Evolutionary conservation across 2,329 filamentous ascomycete species (phyloP).

Genomic region (Aspergillus hortae): DNA sequence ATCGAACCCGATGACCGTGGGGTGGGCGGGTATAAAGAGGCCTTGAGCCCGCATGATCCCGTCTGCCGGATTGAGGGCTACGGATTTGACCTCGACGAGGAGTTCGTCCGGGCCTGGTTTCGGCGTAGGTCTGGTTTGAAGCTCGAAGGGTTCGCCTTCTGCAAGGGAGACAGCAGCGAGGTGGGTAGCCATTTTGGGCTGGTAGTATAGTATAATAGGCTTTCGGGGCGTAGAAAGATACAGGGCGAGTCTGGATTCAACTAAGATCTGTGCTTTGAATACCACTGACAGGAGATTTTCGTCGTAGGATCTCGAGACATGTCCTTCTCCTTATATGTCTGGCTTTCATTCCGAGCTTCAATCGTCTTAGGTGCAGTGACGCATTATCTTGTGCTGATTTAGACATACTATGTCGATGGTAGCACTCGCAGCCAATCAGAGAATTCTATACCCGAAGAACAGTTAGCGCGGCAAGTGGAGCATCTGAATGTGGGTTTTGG

Average conservation of each 20-base stretch:
- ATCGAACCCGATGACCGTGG: slow-evolving; percentile 40
- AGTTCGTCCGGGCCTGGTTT: slow-evolving; percentile 46
- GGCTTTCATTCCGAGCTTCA: background rate
- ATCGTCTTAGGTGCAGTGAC: too few species aligned
- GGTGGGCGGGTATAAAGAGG: slow-evolving; percentile 40
- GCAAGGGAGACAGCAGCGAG: slow-evolving; percentile 37
- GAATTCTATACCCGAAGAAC: slow-evolving; percentile 13
- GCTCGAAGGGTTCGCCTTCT: slow-evolving; percentile 36
- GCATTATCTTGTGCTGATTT: too few species aligned
- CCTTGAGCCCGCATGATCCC: slow-evolving; percentile 40
- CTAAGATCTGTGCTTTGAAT: too few species aligned
- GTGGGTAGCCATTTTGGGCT: slow-evolving; percentile 33
- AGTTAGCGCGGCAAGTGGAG: slow-evolving; percentile 15
- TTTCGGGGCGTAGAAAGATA: background rate
- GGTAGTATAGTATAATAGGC: background rate
- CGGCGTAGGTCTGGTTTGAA: slow-evolving; percentile 41
- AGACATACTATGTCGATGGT: too few species aligned
- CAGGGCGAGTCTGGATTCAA: background rate
- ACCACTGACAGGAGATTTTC: too few species aligned
- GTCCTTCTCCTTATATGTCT: background rate
- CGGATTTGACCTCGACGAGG: slow-evolving; percentile 46
- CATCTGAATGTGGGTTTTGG: slow-evolving; percentile 9
- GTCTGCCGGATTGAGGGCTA: slow-evolving; percentile 51
- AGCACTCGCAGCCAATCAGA: slow-evolving; percentile 20
- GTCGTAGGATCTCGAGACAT: too few species aligned